Conservation (phyloP, 257 asterid species). For the Dorcoceras hygrometricum region DNA sequence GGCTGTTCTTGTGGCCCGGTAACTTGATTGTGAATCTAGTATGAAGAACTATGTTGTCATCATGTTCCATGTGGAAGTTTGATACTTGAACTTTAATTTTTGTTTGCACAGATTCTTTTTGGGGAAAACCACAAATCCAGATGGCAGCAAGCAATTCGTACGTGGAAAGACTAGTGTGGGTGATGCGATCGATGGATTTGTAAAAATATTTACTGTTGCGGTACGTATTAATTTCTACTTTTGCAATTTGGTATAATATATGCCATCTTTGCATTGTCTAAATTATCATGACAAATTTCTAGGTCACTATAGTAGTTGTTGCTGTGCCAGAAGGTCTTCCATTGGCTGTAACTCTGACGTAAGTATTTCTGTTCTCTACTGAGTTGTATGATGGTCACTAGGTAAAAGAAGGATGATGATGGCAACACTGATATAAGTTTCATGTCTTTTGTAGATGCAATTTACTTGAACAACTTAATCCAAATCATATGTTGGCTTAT, state of each 20-base stretch:
- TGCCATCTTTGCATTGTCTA: slow-evolving; percentile 20
- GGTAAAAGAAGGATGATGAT: slow-evolving; percentile 11
- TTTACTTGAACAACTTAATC: neutral
- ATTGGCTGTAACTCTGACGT: slow-evolving; percentile 96
- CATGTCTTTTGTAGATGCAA: neutral
- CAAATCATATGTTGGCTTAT: neutral
- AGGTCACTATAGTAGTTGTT: slow-evolving; percentile 96
- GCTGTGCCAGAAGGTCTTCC: slow-evolving; percentile 99
- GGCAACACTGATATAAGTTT: neutral
- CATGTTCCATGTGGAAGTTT: slow-evolving; percentile 19
- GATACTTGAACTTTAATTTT: slow-evolving; percentile 6
- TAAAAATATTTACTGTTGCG: slow-evolving; percentile 86
- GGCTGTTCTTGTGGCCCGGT: slow-evolving; percentile 73
- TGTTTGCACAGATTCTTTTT: slow-evolving; percentile 61
- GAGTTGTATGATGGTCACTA: slow-evolving; percentile 11
- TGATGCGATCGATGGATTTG: slow-evolving; percentile 66
- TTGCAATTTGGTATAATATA: slow-evolving; percentile 5
- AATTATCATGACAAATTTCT: slow-evolving; percentile 25
- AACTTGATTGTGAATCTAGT: slow-evolving; percentile 16
- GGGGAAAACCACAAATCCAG: slow-evolving; percentile 64
- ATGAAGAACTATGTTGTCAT: slow-evolving; percentile 10
- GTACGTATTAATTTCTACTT: slow-evolving; percentile 45
- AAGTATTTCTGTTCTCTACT: slow-evolving; percentile 28
- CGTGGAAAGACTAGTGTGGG: slow-evolving; percentile 70
- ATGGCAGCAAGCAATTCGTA: slow-evolving; percentile 51